Percentiles rank a stretch among this genome's conserved stretches.
Evolutionary conservation across 2,329 filamentous ascomycete species (phyloP).

Genomic region (Colletotrichum lini): DNA sequence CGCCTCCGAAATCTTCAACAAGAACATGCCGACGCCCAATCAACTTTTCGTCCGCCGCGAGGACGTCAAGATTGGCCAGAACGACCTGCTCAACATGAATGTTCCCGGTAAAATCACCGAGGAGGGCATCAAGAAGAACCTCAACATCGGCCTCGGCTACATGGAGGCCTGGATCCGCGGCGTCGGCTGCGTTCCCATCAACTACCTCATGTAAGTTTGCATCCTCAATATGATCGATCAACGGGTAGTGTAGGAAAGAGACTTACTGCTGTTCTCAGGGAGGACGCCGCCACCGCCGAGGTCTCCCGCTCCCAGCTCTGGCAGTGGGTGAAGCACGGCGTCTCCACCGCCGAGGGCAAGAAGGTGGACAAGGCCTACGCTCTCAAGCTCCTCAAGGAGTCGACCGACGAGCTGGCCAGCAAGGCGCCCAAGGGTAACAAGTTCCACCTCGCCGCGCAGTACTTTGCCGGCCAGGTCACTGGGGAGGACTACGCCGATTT

Average conservation of each 20-base stretch:
- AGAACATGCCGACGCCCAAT: constrained; percentile 98
- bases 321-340: constrained; percentile 88
- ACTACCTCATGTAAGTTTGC: constrained; percentile 84
- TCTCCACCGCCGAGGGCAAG: constrained; percentile 89
- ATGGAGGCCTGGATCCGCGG: constrained; percentile 99
- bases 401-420: constrained; percentile 80
- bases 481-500: constrained; percentile 99
- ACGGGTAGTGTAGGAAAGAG: constrained; percentile 31
- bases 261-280: constrained; percentile 58
- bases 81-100: constrained; percentile 98
- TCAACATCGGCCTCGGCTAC: constrained; percentile 96
- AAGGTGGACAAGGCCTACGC: constrained; percentile 94
- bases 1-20: constrained; percentile 94
- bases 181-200: constrained; percentile 96
- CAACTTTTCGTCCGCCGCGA: constrained; percentile 90
- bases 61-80: constrained; percentile 87
- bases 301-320: constrained; percentile 95
- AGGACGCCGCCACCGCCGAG: constrained; percentile 97
- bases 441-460: constrained; percentile 89
- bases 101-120: constrained; percentile 93
- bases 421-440: constrained; percentile 92
- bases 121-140: constrained; percentile 95
- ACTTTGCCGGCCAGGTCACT: constrained; percentile 93
- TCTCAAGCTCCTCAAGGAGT: constrained; percentile 88
- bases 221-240: constrained; percentile 11